These are phyloP conservation scores for Phaffia tasmanica DNA, from an alignment of 768 basidiomycete genomes.

Conservation along the genomic window DNA sequence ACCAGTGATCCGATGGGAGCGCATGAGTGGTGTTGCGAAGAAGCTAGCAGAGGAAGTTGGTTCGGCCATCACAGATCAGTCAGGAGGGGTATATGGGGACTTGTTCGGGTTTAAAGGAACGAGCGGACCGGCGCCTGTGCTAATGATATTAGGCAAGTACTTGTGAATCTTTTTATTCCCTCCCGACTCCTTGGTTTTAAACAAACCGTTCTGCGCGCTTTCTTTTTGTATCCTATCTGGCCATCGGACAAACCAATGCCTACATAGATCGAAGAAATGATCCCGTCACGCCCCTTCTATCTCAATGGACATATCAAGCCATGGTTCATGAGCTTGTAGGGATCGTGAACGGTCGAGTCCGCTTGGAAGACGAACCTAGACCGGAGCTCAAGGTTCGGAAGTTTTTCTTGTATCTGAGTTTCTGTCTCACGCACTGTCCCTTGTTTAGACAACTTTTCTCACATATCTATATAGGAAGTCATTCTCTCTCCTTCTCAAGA, in stretches of 20 bases:
- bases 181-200: not conserved
- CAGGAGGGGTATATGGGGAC: constrained; percentile 53
- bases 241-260: no score
- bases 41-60: constrained; percentile 68
- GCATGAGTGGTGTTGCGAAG: constrained; percentile 82
- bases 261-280: constrained; percentile 75
- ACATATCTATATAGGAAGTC: constrained; percentile 55
- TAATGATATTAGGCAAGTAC: constrained; percentile 58
- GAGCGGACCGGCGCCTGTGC: constrained; percentile 64
- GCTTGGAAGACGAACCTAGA: constrained; percentile 68
- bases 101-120: constrained; percentile 88
- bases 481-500: constrained; percentile 74
- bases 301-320: constrained; percentile 99
- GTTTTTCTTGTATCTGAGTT: not conserved
- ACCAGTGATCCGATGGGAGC: constrained; percentile 85
- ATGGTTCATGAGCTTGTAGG: constrained; percentile 96
- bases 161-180: no score
- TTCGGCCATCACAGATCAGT: constrained; percentile 42
- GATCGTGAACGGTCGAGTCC: constrained; percentile 87
- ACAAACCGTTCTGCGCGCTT: not conserved
- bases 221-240: not conserved
- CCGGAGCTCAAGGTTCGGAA: constrained; percentile 67
- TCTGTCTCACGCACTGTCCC: not conserved
- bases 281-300: constrained; percentile 87
- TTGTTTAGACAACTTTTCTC: constrained; percentile 1